Conservation (phyloP, 2,329 filamentous ascomycete species). For the Furcasterigmium furcatum region DNA sequence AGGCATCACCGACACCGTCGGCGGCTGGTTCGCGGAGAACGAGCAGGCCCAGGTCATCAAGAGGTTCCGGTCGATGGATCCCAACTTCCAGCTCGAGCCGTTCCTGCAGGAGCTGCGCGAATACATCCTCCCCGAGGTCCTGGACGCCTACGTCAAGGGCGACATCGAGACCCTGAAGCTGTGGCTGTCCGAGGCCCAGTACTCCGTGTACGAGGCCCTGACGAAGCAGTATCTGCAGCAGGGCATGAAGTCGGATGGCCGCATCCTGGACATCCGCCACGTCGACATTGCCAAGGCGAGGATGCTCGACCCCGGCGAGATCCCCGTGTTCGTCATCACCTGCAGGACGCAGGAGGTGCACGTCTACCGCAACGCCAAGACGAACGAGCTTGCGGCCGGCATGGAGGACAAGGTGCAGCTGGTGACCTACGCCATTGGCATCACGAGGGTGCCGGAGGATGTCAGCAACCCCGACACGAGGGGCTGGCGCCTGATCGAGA, state of each 20-base stretch:
- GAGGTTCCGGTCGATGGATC: conserved; percentile 95
- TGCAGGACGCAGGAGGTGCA: conserved; percentile 97
- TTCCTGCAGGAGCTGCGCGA: conserved; percentile 95
- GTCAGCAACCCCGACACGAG: conserved; percentile 95
- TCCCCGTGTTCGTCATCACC: conserved; percentile 95
- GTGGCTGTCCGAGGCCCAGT: conserved; percentile 96
- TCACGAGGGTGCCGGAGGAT: conserved; percentile 90
- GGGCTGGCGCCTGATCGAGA: conserved; percentile 95
- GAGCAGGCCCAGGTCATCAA: conserved; percentile 98
- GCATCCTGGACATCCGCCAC: conserved; percentile 90
- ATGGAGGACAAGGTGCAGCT: conserved; percentile 99
- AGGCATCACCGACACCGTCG: conserved; percentile 88
- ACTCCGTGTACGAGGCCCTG: conserved; percentile 93
- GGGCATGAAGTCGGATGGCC: conserved; percentile 90
- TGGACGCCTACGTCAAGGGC: conserved; percentile 97
- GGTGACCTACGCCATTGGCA: conserved; percentile 95
- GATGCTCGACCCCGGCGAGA: conserved; percentile 80
- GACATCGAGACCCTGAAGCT: conserved; percentile 87
- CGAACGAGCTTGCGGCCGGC: conserved; percentile 82
- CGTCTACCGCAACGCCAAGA: conserved; percentile 91
- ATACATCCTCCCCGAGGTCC: conserved; percentile 94
- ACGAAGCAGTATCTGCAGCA: conserved; percentile 94
- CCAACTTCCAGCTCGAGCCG: conserved; percentile 88
- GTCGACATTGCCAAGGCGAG: conserved; percentile 84
- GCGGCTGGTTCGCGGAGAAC: conserved; percentile 97